phyloP scores from a whole-genome alignment of 352 stramenopile genomes.

The Pythium diclinum region DNA sequence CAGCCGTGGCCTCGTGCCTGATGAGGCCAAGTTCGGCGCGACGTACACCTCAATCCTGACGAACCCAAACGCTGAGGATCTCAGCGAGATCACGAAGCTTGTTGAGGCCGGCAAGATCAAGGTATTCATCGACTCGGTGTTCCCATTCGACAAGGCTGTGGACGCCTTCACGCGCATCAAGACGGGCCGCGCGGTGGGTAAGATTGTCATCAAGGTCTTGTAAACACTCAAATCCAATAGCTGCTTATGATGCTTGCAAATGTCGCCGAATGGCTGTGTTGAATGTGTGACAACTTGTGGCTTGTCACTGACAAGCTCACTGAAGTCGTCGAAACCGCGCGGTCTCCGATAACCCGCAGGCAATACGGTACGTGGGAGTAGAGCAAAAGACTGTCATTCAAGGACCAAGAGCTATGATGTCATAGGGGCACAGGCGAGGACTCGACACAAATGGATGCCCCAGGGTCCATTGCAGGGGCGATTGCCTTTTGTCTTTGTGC shows the following conservation, averaged over 20 bases:
- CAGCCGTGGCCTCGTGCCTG: conserved; percentile 27
- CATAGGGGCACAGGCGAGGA: too few species aligned
- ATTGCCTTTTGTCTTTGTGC: too few species aligned
- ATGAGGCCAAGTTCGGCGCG: conserved; percentile 56
- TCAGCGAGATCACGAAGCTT: conserved; percentile 37
- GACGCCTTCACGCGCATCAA: conserved; percentile 49
- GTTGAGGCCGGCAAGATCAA: conserved; percentile 36
- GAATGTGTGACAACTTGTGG: too few species aligned
- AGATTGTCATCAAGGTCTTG: conserved; percentile 57
- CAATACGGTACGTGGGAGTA: too few species aligned
- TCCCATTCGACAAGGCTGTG: conserved; percentile 36
- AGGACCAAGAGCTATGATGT: too few species aligned
- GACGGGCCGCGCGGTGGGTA: conserved; percentile 44
- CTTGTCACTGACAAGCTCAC: too few species aligned
- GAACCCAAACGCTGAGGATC: conserved; percentile 25
- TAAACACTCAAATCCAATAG: neutral
- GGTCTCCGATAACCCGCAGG: too few species aligned
- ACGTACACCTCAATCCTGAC: conserved; percentile 21
- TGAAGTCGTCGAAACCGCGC: too few species aligned
- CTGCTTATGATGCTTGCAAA: neutral
- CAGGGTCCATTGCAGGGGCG: too few species aligned
- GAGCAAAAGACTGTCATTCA: too few species aligned
- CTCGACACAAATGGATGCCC: too few species aligned
- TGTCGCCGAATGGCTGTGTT: neutral
- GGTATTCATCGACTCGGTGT: conserved; percentile 35